phyloP scores from a whole-genome alignment of 1,284 basidiomycete species.

The Sutorius eximius region DNA sequence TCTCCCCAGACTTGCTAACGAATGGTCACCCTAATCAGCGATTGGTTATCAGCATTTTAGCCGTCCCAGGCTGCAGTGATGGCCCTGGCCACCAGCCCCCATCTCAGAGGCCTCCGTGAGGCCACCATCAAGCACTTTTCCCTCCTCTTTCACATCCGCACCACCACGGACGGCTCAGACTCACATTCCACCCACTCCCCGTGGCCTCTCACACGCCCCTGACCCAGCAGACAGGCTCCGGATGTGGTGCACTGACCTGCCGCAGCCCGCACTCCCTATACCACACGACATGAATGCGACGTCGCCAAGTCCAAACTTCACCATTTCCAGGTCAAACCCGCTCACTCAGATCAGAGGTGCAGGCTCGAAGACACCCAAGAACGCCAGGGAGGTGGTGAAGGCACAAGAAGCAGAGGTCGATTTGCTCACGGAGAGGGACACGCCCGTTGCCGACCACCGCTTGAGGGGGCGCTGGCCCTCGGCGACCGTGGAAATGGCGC shows the following conservation, averaged over 20 bases:
- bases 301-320: constrained; percentile 54
- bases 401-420: constrained; percentile 57
- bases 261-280: constrained; percentile 34
- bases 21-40: constrained; percentile 19
- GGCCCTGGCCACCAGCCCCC: constrained; percentile 51
- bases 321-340: constrained; percentile 51
- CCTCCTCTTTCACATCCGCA: constrained; percentile 35
- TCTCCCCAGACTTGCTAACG: constrained; percentile 15
- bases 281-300: constrained; percentile 61
- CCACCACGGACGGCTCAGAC: constrained; percentile 27
- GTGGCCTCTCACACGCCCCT: constrained; percentile 27
- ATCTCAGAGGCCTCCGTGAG: constrained; percentile 57
- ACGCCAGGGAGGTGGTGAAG: constrained; percentile 50
- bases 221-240: constrained; percentile 20
- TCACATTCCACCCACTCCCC: constrained; percentile 28
- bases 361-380: constrained; percentile 50
- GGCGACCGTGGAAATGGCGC: constrained; percentile 19
- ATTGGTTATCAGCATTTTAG: constrained; percentile 44
- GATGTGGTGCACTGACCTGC: constrained; percentile 32
- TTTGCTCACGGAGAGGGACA: constrained; percentile 46
- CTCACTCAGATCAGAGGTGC: constrained; percentile 58
- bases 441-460: constrained; percentile 24
- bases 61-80: constrained; percentile 39
- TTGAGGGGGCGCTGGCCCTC: constrained; percentile 30
- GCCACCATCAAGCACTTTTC: constrained; percentile 61